Evolutionary conservation across 31 red algal genomes (phyloP).

Genomic region (Odonthalia washingtoniensis): DNA sequence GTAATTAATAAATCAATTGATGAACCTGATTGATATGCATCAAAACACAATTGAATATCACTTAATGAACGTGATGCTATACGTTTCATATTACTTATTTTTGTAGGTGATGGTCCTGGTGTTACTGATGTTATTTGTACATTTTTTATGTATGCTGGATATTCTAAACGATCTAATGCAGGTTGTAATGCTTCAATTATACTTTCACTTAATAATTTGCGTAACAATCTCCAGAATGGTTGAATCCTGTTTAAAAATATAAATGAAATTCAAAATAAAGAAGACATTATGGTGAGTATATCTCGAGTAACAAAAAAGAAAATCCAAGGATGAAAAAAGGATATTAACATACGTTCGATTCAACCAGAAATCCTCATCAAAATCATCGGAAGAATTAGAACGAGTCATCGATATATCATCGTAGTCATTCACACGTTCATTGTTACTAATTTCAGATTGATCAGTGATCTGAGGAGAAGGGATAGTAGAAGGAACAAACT

Average conservation of each 20-base stretch:
- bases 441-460: too few species aligned
- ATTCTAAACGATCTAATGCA: slow-evolving; percentile 56
- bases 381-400: too few species aligned
- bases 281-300: too few species aligned
- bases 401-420: too few species aligned
- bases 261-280: too few species aligned
- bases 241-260: slow-evolving; percentile 41
- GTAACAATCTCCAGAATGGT: slow-evolving; percentile 72
- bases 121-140: slow-evolving; percentile 63
- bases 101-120: slow-evolving; percentile 49
- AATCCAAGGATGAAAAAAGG: too few species aligned
- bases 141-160: slow-evolving; percentile 50
- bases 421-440: too few species aligned
- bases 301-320: too few species aligned
- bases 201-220: slow-evolving; percentile 56
- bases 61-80: slow-evolving; percentile 62
- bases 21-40: slow-evolving; percentile 46
- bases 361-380: too few species aligned
- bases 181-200: slow-evolving; percentile 64
- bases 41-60: slow-evolving; percentile 71
- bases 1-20: slow-evolving; percentile 53
- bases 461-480: too few species aligned
- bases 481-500: too few species aligned
- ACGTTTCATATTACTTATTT: slow-evolving; percentile 62
- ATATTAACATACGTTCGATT: too few species aligned